phyloP scores from a whole-genome alignment of 2,329 filamentous ascomycete genomes.

The Arthroderma uncinatum region DNA sequence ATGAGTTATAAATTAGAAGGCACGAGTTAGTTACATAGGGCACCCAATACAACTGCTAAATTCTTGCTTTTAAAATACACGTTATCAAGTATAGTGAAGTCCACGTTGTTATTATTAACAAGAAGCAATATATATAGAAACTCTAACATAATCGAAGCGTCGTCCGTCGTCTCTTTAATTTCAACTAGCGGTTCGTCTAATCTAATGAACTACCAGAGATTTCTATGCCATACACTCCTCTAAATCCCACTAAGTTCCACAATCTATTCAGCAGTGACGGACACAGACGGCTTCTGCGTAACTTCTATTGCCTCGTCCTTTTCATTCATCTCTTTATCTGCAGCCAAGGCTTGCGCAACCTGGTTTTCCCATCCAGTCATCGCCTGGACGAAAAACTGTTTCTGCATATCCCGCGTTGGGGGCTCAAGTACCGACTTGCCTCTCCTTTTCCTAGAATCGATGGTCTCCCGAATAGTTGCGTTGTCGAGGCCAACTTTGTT shows the following conservation, averaged over 20 bases:
- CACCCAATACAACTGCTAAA: too few species aligned
- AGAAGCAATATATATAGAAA: too few species aligned
- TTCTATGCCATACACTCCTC: too few species aligned
- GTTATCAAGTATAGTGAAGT: too few species aligned
- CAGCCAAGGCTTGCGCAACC: conserved; percentile 7
- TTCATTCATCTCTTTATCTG: conserved; percentile 4
- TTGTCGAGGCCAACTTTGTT: conserved; percentile 29
- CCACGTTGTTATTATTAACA: too few species aligned
- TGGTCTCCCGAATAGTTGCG: conserved; percentile 33
- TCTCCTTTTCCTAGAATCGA: conserved; percentile 32
- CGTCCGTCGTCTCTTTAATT: too few species aligned
- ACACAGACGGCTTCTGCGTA: conserved; percentile 10
- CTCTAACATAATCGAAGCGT: too few species aligned
- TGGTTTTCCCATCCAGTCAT: conserved; percentile 35
- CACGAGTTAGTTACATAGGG: too few species aligned
- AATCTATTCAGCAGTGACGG: background rate
- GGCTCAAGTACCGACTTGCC: conserved; percentile 22
- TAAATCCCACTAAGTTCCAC: too few species aligned
- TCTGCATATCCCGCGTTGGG: conserved; percentile 29
- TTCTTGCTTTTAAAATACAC: too few species aligned
- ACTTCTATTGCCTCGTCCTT: conserved; percentile 9
- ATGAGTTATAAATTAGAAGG: too few species aligned
- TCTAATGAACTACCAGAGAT: background rate
- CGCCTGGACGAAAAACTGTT: conserved; percentile 28
- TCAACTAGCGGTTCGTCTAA: background rate